Percentiles rank a stretch among this genome's conserved stretches.
These are phyloP conservation scores for Solanum medicagineum DNA, from an alignment of 257 asterid genomes.

Conservation along the genomic window DNA sequence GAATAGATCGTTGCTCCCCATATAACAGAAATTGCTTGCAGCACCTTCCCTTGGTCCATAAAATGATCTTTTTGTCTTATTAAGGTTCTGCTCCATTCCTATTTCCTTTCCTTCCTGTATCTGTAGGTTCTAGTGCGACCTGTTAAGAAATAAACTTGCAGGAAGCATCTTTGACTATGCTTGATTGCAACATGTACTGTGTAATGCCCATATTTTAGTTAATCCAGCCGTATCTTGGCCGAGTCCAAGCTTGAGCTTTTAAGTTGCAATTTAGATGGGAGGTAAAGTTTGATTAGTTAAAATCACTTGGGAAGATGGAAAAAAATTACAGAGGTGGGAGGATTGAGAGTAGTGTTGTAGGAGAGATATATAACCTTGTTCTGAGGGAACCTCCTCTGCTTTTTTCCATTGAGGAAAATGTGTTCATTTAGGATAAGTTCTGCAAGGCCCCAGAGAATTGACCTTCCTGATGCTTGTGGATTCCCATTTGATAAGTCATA, in stretches of 20 bases:
- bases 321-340: background rate
- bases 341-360: background rate
- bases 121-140: background rate
- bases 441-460: background rate
- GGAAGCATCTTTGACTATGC: background rate
- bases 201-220: background rate
- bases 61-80: background rate
- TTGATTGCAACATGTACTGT: background rate
- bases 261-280: background rate
- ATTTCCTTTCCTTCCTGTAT: background rate
- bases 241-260: background rate
- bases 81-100: background rate
- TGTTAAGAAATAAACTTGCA: background rate
- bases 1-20: background rate
- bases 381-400: background rate
- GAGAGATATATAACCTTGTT: background rate
- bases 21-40: background rate
- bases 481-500: background rate
- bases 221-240: background rate
- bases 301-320: background rate
- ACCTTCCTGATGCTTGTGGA: background rate
- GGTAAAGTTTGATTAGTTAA: background rate
- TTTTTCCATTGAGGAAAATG: background rate
- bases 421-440: background rate
- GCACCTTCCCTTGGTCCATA: background rate